Conservation (phyloP, 2,329 filamentous ascomycete species). For the Hymenoscyphus salicellus region DNA sequence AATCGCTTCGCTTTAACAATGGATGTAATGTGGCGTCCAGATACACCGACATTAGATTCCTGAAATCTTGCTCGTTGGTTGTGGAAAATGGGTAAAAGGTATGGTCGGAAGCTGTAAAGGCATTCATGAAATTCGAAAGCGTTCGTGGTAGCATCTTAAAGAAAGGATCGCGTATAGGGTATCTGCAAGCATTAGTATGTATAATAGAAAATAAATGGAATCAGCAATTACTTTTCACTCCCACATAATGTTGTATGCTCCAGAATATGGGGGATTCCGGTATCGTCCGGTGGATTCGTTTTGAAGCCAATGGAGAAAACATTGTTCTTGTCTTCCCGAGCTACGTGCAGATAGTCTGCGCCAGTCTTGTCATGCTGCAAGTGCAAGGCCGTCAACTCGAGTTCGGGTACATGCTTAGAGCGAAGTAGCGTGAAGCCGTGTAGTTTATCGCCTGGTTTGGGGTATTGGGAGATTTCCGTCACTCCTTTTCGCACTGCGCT, state of each 20-base stretch:
- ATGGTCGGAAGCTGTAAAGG: slow-evolving; percentile 92
- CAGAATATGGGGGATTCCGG: slow-evolving; percentile 92
- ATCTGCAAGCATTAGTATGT: slow-evolving; percentile 53
- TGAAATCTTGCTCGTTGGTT: slow-evolving; percentile 91
- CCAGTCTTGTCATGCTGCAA: slow-evolving; percentile 93
- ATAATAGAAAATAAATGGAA: slow-evolving; percentile 11
- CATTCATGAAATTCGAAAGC: slow-evolving; percentile 99
- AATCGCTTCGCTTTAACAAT: slow-evolving; percentile 84
- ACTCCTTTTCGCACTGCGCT: slow-evolving; percentile 59
- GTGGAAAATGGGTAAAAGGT: slow-evolving; percentile 98
- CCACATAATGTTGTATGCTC: slow-evolving; percentile 97
- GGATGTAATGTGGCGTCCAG: slow-evolving; percentile 91
- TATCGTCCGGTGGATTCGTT: slow-evolving; percentile 95
- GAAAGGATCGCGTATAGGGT: slow-evolving; percentile 97
- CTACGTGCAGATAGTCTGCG: slow-evolving; percentile 93
- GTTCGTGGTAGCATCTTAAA: slow-evolving; percentile 99
- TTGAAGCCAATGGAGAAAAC: slow-evolving; percentile 99
- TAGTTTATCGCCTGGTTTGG: slow-evolving; percentile 77
- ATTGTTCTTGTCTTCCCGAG: slow-evolving; percentile 95
- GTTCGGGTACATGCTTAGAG: slow-evolving; percentile 87
- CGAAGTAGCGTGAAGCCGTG: slow-evolving; percentile 91
- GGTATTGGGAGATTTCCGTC: slow-evolving; percentile 72
- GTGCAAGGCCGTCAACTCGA: slow-evolving; percentile 86
- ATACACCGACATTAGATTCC: slow-evolving; percentile 94
- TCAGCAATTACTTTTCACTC: slow-evolving; percentile 70